A percentile compares a stretch with the other conserved stretches of the same genome.
Evolutionary conservation across 257 asterid genomes (phyloP).

Genomic region (Scutellaria barbata): DNA sequence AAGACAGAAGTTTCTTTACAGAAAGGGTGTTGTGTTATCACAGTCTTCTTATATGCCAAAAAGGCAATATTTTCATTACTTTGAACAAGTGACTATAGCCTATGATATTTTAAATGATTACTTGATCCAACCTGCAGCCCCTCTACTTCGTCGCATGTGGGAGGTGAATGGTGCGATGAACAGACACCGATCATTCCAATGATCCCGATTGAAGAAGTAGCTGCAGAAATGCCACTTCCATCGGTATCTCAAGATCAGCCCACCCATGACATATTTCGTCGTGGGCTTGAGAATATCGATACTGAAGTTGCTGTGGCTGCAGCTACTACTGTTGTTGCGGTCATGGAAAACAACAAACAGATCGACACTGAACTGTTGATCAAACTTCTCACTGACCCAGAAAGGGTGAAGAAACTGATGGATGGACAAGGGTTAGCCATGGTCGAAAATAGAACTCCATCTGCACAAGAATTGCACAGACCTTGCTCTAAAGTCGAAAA

Average conservation of each 20-base stretch:
- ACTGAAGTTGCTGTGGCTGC: conserved; percentile 45
- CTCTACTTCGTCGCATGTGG: conserved; percentile 25
- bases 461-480: conserved; percentile 11
- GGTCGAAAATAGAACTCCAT: conserved; percentile 21
- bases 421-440: conserved; percentile 8
- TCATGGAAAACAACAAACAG: conserved; percentile 36
- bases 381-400: conserved; percentile 46
- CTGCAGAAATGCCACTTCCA: conserved; percentile 17
- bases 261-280: conserved; percentile 30
- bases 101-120: too few relatives aligned
- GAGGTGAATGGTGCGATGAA: conserved; percentile 37
- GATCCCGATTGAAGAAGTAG: conserved; percentile 48
- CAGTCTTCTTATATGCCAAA: too few relatives aligned
- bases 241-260: conserved; percentile 26
- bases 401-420: conserved; percentile 45
- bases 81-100: too few relatives aligned
- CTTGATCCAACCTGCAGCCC: conserved; percentile 40
- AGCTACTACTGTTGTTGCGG: conserved; percentile 48
- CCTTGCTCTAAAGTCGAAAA: conserved; percentile 14
- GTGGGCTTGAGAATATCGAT: conserved; percentile 30
- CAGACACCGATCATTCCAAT: conserved; percentile 44
- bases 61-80: too few relatives aligned
- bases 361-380: conserved; percentile 47
- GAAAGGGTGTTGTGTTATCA: too few relatives aligned
- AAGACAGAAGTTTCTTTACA: too few relatives aligned